A percentile compares a stretch with the other conserved stretches of the same genome.
Conservation (phyloP, 306 rosid genomes). For the Glycine tomentella region DNA sequence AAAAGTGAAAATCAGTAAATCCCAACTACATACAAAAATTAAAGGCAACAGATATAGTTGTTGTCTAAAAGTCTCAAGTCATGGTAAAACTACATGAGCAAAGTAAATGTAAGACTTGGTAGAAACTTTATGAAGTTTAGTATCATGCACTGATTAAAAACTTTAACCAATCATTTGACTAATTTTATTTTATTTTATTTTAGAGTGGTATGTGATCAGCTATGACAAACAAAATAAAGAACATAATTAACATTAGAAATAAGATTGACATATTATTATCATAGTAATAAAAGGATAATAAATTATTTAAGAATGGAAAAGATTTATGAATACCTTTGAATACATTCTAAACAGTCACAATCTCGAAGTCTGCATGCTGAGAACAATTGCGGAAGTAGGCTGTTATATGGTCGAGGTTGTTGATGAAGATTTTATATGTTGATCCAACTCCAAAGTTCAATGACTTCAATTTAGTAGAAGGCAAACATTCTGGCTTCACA, state of each 20-base stretch:
- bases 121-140: neutral
- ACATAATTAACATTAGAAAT: conserved; percentile 17
- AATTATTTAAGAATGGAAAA: conserved; percentile 23
- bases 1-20: conserved; percentile 17
- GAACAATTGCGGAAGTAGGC: conserved; percentile 53
- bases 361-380: conserved; percentile 54
- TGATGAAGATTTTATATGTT: conserved; percentile 52
- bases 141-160: too few relatives aligned
- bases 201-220: conserved; percentile 30
- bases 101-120: conserved; percentile 22
- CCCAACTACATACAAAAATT: neutral
- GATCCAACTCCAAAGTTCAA: conserved; percentile 49
- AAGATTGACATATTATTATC: neutral
- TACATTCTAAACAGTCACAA: conserved; percentile 49
- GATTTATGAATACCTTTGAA: conserved; percentile 42
- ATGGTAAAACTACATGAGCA: neutral
- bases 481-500: conserved; percentile 43
- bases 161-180: conserved; percentile 22
- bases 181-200: too few relatives aligned
- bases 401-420: conserved; percentile 53
- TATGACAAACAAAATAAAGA: conserved; percentile 3
- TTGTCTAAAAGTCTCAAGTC: conserved; percentile 14
- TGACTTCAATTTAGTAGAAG: conserved; percentile 46
- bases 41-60: neutral
- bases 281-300: neutral